phyloP scores from a whole-genome alignment of 2,329 filamentous ascomycete species.

The Talaromyces islandicus region DNA sequence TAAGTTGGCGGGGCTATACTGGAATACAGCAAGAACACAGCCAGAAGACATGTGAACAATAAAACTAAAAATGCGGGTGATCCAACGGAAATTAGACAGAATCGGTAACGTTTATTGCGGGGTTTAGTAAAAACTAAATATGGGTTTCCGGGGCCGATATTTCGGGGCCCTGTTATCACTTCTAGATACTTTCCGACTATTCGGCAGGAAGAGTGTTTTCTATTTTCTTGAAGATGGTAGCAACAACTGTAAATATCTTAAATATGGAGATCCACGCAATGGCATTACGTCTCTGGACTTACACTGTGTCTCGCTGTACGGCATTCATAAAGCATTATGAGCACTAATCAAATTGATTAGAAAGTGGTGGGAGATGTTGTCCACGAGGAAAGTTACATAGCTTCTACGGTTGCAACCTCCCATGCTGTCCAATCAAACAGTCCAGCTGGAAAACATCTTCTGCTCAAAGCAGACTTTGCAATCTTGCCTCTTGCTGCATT shows the following conservation, averaged over 20 bases:
- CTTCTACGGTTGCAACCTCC: background rate
- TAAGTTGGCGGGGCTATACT: no score
- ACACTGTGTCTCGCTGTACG: background rate
- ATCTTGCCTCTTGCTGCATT: background rate
- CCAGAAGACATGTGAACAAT: background rate
- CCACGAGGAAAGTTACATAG: background rate
- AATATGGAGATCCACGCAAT: background rate
- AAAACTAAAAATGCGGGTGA: background rate
- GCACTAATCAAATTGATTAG: background rate
- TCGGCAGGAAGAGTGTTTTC: background rate
- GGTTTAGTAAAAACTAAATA: background rate
- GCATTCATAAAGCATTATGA: background rate
- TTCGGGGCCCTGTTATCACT: background rate
- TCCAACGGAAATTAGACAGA: background rate
- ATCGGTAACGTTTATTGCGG: background rate
- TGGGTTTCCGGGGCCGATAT: background rate
- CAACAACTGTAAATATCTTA: background rate
- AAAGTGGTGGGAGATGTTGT: background rate
- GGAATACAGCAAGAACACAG: no score
- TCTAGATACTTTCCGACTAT: background rate
- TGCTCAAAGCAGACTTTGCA: background rate
- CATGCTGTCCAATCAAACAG: background rate
- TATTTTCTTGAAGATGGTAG: background rate
- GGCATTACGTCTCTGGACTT: background rate
- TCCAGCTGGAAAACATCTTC: background rate